Conservation (phyloP, 2,329 filamentous ascomycete species). For the Chrysosporium keratinophilum region DNA sequence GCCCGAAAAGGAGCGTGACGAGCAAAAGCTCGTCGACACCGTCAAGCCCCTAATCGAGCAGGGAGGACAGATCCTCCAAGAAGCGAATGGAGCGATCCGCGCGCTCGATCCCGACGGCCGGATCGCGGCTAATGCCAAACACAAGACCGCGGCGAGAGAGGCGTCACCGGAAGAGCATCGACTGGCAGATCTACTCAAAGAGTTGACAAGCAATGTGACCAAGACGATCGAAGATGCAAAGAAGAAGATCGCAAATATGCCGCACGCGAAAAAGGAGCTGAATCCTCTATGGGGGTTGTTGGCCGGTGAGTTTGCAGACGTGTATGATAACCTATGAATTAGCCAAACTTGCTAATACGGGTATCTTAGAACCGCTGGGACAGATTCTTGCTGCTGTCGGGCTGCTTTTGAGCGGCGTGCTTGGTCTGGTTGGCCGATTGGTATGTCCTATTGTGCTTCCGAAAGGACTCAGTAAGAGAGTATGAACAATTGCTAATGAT, state of each 20-base stretch:
- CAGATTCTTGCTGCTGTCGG: slow-evolving; percentile 89
- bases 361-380: slow-evolving; percentile 61
- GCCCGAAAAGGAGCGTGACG: slow-evolving; percentile 77
- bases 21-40: slow-evolving; percentile 75
- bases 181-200: slow-evolving; percentile 75
- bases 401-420: slow-evolving; percentile 67
- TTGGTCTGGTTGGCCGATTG: slow-evolving; percentile 72
- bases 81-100: slow-evolving; percentile 77
- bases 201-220: slow-evolving; percentile 67
- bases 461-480: neutral
- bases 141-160: slow-evolving; percentile 62
- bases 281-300: slow-evolving; percentile 75
- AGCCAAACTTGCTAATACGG: neutral
- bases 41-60: slow-evolving; percentile 86
- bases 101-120: slow-evolving; percentile 81
- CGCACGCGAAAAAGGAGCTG: slow-evolving; percentile 86
- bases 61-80: slow-evolving; percentile 67
- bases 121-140: slow-evolving; percentile 76
- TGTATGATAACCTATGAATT: neutral
- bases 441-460: slow-evolving; percentile 62
- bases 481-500: neutral
- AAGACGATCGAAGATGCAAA: slow-evolving; percentile 78
- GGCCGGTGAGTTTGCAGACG: slow-evolving; percentile 12
- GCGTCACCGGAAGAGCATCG: slow-evolving; percentile 74
- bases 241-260: slow-evolving; percentile 82